These are phyloP conservation scores for Leucaena leucocephala DNA, from an alignment of 306 rosid species.

Conservation along the genomic window DNA sequence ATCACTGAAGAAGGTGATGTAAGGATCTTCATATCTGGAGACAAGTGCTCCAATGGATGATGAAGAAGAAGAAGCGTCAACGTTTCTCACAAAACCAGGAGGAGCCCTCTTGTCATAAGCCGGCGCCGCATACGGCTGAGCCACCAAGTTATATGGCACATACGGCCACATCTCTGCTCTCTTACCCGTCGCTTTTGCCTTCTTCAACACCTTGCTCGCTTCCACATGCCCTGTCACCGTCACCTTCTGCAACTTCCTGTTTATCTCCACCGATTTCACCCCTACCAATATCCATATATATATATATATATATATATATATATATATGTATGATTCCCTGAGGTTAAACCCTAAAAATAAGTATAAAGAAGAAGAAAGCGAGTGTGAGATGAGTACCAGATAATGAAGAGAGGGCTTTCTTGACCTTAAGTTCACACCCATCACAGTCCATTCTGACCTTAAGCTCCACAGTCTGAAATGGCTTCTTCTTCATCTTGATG, in stretches of 20 bases:
- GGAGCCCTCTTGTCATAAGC: constrained; percentile 94
- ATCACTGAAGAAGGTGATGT: constrained; percentile 78
- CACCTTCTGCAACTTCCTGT: constrained; percentile 91
- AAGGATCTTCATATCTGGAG: constrained; percentile 60
- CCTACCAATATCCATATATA: constrained; percentile 39
- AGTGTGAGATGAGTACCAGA: constrained; percentile 38
- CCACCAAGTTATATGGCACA: constrained; percentile 72
- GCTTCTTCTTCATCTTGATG: constrained; percentile 59
- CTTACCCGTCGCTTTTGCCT: constrained; percentile 82
- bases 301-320: no score
- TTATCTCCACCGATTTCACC: constrained; percentile 84
- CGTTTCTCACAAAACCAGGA: constrained; percentile 80
- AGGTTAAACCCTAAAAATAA: no score
- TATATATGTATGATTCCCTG: no score
- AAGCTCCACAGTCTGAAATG: constrained; percentile 79
- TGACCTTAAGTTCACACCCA: constrained; percentile 94
- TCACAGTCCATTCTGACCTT: constrained; percentile 94
- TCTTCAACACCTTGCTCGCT: constrained; percentile 79
- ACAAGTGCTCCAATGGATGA: constrained; percentile 42
- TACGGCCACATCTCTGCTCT: constrained; percentile 91
- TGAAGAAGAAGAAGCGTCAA: constrained; percentile 46
- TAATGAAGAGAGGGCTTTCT: constrained; percentile 74
- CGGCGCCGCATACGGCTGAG: constrained; percentile 69
- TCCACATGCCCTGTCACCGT: constrained; percentile 75
- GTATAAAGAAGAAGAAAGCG: background rate